phyloP scores from a whole-genome alignment of 2,329 filamentous ascomycete species.

The Calonectria ilicicola region DNA sequence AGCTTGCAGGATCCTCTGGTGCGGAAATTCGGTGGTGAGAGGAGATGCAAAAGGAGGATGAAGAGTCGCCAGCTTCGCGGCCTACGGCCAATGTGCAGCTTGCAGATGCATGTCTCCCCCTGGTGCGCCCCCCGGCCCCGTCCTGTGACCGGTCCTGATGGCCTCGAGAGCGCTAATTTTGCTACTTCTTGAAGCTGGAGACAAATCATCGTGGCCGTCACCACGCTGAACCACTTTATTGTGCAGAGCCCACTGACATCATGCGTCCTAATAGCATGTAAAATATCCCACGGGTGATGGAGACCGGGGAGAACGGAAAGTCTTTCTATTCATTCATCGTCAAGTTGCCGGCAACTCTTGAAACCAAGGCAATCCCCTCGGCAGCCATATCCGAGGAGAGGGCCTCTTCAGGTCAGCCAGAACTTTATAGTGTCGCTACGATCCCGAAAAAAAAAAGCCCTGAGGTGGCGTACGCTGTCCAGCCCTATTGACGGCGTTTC shows the following conservation, averaged over 20 bases:
- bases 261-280: not conserved
- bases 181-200: slow-evolving; percentile 4
- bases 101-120: slow-evolving; percentile 17
- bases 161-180: not conserved
- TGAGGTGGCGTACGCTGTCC: slow-evolving; percentile 22
- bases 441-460: slow-evolving; percentile 22
- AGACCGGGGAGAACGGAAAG: not conserved
- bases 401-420: slow-evolving; percentile 3
- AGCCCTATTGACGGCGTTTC: slow-evolving; percentile 22
- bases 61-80: not conserved
- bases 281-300: not conserved
- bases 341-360: not conserved
- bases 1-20: not conserved
- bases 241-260: slow-evolving; percentile 6
- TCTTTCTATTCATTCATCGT: not conserved
- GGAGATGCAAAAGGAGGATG: not conserved
- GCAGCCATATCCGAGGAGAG: slow-evolving; percentile 5
- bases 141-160: slow-evolving; percentile 15
- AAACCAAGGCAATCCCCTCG: slow-evolving; percentile 11
- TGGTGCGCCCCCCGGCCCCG: slow-evolving; percentile 1
- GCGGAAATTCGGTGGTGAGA: slow-evolving; percentile 1
- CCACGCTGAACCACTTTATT: not conserved
- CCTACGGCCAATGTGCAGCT: slow-evolving; percentile 16
- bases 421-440: slow-evolving; percentile 9
- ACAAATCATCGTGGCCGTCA: not conserved